Evolutionary conservation across 2,329 filamentous ascomycete species (phyloP).

Genomic region (Myriosclerotinia duriaeana): DNA sequence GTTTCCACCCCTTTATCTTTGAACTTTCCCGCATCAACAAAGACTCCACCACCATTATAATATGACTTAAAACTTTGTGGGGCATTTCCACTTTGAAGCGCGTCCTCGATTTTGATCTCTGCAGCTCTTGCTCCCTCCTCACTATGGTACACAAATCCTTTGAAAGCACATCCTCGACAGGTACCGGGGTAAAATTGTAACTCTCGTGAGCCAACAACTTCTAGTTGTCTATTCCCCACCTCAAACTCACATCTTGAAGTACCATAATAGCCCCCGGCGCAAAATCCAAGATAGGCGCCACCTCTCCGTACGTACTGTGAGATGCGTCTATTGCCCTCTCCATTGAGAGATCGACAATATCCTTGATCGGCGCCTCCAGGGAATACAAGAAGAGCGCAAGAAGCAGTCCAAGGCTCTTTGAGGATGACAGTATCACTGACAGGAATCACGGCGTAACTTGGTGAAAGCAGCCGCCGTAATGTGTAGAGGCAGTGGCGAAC

Average conservation of each 20-base stretch:
- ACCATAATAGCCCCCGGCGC: slow-evolving; percentile 92
- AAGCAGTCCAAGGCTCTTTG: slow-evolving; percentile 86
- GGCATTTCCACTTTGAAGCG: slow-evolving; percentile 53
- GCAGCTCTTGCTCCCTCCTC: slow-evolving; percentile 79
- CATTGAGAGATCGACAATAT: slow-evolving; percentile 86
- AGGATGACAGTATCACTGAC: slow-evolving; percentile 75
- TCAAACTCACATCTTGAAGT: slow-evolving; percentile 84
- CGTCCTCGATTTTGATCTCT: slow-evolving; percentile 60
- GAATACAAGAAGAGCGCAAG: slow-evolving; percentile 86
- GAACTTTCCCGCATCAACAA: slow-evolving; percentile 72
- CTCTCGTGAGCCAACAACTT: slow-evolving; percentile 83
- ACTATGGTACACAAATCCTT: slow-evolving; percentile 86
- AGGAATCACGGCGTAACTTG: slow-evolving; percentile 89
- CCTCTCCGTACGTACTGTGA: slow-evolving; percentile 81
- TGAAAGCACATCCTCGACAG: slow-evolving; percentile 83
- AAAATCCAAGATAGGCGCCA: slow-evolving; percentile 85
- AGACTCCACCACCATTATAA: slow-evolving; percentile 93
- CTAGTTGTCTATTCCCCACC: slow-evolving; percentile 74
- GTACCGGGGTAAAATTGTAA: slow-evolving; percentile 83
- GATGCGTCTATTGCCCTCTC: slow-evolving; percentile 81
- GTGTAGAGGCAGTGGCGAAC: slow-evolving; percentile 87
- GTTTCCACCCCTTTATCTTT: slow-evolving; percentile 69
- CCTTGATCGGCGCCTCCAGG: slow-evolving; percentile 92
- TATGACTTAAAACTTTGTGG: slow-evolving; percentile 71
- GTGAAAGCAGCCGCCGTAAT: slow-evolving; percentile 79